These are phyloP conservation scores for Aspergillus pseudotamarii DNA, from an alignment of 2,329 filamentous ascomycete genomes.

Conservation along the genomic window DNA sequence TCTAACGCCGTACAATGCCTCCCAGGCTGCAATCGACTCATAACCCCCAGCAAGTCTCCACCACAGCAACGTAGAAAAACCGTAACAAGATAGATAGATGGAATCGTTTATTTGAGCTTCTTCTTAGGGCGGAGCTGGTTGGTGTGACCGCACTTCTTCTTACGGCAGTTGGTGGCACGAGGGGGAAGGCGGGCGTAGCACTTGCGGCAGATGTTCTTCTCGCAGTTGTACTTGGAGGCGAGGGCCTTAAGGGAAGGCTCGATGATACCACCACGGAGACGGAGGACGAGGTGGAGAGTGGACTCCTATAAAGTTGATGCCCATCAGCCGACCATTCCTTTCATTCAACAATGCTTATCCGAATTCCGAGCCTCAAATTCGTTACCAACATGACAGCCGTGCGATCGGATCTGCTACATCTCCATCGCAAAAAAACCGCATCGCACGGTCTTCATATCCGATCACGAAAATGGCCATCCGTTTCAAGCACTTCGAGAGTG, in stretches of 20 bases:
- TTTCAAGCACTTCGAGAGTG: conserved; percentile 6
- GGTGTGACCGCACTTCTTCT: conserved; percentile 99
- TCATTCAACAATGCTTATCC: no score
- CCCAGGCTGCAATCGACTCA: conserved; percentile 39
- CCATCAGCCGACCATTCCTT: conserved; percentile 36
- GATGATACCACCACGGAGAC: conserved; percentile 98
- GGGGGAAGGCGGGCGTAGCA: conserved; percentile 97
- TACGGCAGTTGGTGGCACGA: conserved; percentile 99
- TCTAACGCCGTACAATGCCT: conserved; percentile 43
- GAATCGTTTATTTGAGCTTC: conserved; percentile 84
- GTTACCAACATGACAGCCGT: neutral
- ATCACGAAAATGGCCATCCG: conserved; percentile 10
- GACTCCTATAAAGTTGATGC: conserved; percentile 69
- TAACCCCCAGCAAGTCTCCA: conserved; percentile 32
- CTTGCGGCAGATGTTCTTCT: conserved; percentile 99
- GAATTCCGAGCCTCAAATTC: neutral
- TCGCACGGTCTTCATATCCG: conserved; percentile 7
- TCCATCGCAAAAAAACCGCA: neutral
- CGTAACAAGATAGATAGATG: conserved; percentile 36
- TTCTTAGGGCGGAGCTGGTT: conserved; percentile 99
- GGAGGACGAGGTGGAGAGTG: conserved; percentile 96
- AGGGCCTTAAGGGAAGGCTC: conserved; percentile 98
- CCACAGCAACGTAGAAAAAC: conserved; percentile 51
- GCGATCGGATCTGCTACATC: neutral
- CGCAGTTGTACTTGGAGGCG: conserved; percentile 99